Percentiles rank a stretch among this genome's conserved stretches.
Evolutionary conservation across 192 early-diverging fungal species (phyloP).

Genomic region (Diversispora epigaea): DNA sequence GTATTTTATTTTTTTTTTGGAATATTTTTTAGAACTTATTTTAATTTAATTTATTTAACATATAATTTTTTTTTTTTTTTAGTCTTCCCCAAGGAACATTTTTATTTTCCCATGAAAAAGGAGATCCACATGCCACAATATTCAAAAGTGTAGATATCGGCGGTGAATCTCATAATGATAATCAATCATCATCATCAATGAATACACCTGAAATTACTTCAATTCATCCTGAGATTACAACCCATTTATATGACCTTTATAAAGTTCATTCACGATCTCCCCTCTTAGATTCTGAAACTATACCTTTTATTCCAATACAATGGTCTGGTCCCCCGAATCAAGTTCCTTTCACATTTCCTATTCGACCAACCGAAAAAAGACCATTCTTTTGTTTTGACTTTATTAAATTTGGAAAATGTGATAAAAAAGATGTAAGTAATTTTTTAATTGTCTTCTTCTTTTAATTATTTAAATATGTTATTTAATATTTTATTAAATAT

Average conservation of each 20-base stretch:
- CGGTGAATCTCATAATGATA: not conserved
- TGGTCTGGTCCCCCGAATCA: constrained; percentile 38
- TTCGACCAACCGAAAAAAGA: not conserved
- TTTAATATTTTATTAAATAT: not conserved
- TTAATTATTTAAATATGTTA: not conserved
- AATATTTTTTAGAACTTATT: constrained; percentile 3
- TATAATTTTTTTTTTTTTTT: not conserved
- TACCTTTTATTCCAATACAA: constrained; percentile 30
- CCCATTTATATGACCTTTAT: constrained; percentile 22
- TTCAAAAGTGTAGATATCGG: constrained; percentile 7
- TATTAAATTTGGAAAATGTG: not conserved
- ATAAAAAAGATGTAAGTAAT: not conserved
- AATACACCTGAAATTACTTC: not conserved
- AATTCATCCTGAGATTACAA: not conserved
- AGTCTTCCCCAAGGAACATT: constrained; percentile 28
- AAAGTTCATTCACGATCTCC: not conserved
- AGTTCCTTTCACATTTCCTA: constrained; percentile 39
- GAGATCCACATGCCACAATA: constrained; percentile 17
- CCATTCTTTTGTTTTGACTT: not conserved
- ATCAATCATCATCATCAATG: not conserved
- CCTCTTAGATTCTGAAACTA: constrained; percentile 26
- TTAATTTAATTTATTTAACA: not conserved
- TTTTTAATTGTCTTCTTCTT: not conserved
- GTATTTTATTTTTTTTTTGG: constrained; percentile 2
- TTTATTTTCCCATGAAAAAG: constrained; percentile 32